Base-by-base conservation (phyloP, 1,284 basidiomycete species). In the Ustilago trichophora region DNA sequence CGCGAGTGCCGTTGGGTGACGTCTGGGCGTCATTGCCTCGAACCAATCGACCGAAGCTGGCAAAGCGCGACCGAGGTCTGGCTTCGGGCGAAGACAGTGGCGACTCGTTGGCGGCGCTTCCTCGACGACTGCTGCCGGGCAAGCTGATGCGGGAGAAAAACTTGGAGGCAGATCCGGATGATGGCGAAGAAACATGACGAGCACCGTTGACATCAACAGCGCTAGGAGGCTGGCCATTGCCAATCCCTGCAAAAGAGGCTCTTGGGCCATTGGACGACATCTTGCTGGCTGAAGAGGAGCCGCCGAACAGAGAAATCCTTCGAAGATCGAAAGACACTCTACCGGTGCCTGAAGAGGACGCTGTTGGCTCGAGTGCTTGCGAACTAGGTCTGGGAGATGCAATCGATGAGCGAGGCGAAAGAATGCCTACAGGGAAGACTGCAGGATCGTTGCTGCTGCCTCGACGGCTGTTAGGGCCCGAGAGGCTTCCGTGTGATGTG, bases 111-210 rank as follows among this genome's bases (percentile, higher is more conserved):
- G 40, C 43, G 42, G 40, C 47, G 31, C 58, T 68, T 11, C 50
- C 54, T 40, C 54, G 40, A 29, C 65, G 44, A 31, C 54, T 63
- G 44, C 64, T 38, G 16, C 53, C 49, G 11, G 53, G 43, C 11
- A 66, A 26, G n/a, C 57, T 49, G 37, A 67, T 56, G 38, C 54
- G 54, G 6, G 65, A 68, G 44, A 63, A 63, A 35, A 68, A 63
- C 24, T 54, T 62, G 41, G 54, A 58, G 5, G 48, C 16, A 4
- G 53, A 40, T 13, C 33, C 38, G n/a, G n/a, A n/a, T 11, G 46
- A 41, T 3, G 54, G 31, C 1, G 60, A 44, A 7, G 62, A 58
- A 10, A 38, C 26, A 4, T 57, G 45, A 7, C 46, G 51, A 26
- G 19, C 31, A 11, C 48, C 41, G 24, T 47, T 29, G 5, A 29